A percentile compares a stretch with the other conserved stretches of the same genome.
Conservation (phyloP, 2,329 filamentous ascomycete species). For the Cladosporium sp. region DNA sequence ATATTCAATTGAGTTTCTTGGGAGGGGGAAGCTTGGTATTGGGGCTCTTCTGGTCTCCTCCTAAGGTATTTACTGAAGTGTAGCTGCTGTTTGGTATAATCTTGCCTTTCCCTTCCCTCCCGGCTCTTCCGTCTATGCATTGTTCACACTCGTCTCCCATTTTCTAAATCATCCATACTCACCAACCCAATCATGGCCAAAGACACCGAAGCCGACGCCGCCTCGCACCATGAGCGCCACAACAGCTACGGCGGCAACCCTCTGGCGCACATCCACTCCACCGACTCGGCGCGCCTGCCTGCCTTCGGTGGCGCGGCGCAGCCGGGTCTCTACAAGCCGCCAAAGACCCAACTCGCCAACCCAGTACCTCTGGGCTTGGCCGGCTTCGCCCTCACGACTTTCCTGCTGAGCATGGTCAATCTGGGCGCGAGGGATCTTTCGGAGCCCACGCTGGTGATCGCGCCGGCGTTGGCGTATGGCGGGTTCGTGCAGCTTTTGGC, state of each 20-base stretch:
- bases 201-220: too few relatives aligned
- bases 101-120: too few relatives aligned
- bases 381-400: conserved; percentile 79
- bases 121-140: too few relatives aligned
- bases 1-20: too few relatives aligned
- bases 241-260: conserved; percentile 50
- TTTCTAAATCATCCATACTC: too few relatives aligned
- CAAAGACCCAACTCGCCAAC: conserved; percentile 60
- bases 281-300: conserved; percentile 42
- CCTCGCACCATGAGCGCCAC: neutral
- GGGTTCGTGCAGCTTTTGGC: conserved; percentile 74
- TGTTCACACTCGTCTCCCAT: too few relatives aligned
- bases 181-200: too few relatives aligned
- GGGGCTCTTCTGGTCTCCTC: too few relatives aligned
- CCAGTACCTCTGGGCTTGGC: conserved; percentile 72
- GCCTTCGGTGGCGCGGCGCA: conserved; percentile 52
- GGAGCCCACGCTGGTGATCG: conserved; percentile 63
- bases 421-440: conserved; percentile 58
- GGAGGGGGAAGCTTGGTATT: too few relatives aligned
- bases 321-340: conserved; percentile 39
- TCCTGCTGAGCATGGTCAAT: conserved; percentile 73
- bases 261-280: conserved; percentile 46
- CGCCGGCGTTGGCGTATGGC: conserved; percentile 69
- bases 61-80: too few relatives aligned
- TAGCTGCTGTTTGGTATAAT: too few relatives aligned